Conservation (phyloP, 2,329 filamentous ascomycete species). For the Metarhizium robertsii region DNA sequence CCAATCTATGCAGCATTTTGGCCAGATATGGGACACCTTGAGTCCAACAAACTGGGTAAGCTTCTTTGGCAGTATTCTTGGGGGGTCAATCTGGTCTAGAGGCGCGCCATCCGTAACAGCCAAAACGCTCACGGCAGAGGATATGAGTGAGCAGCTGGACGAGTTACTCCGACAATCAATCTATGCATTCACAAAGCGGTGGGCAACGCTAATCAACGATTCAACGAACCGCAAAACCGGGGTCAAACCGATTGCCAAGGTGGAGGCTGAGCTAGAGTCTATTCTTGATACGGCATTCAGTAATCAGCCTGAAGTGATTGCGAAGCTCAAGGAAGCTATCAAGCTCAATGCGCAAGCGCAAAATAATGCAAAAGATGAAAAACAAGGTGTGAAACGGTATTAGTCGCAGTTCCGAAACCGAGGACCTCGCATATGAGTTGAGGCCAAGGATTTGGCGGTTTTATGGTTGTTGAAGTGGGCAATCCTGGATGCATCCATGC, state of each 20-base stretch:
- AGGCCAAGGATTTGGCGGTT: too few relatives aligned
- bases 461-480: too few relatives aligned
- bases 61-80: slow-evolving; percentile 49
- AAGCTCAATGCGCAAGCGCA: slow-evolving; percentile 46
- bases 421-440: too few relatives aligned
- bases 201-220: slow-evolving; percentile 42
- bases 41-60: slow-evolving; percentile 48
- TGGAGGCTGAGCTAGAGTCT: slow-evolving; percentile 47
- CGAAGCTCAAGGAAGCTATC: slow-evolving; percentile 52
- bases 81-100: slow-evolving; percentile 41
- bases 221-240: slow-evolving; percentile 37
- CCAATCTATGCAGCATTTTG: slow-evolving; percentile 48
- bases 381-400: slow-evolving; percentile 19
- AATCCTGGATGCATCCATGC: too few relatives aligned
- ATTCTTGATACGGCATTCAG: slow-evolving; percentile 49
- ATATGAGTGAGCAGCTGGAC: slow-evolving; percentile 57
- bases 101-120: slow-evolving; percentile 25
- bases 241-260: slow-evolving; percentile 39
- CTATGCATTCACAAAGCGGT: slow-evolving; percentile 52
- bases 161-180: slow-evolving; percentile 54
- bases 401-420: not conserved
- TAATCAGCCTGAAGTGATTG: slow-evolving; percentile 48
- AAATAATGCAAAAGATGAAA: slow-evolving; percentile 30
- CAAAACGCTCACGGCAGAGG: slow-evolving; percentile 37
- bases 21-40: slow-evolving; percentile 55